Conservation (phyloP, 2,329 filamentous ascomycete species). For the Fusarium longipes region DNA sequence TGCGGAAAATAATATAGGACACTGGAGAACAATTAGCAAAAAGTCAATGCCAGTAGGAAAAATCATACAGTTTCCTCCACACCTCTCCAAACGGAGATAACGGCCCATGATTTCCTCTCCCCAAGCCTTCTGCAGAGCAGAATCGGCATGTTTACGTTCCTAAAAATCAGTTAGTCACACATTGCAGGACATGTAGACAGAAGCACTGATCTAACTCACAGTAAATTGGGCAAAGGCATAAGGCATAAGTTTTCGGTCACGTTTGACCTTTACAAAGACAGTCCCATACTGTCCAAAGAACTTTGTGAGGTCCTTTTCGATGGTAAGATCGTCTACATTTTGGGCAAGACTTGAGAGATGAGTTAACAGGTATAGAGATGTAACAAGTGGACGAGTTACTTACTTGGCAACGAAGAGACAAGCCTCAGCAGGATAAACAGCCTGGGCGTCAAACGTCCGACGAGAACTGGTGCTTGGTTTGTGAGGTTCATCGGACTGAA, state of each 20-base stretch:
- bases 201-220: conserved; percentile 53
- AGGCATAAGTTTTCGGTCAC: conserved; percentile 68
- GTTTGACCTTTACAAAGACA: conserved; percentile 72
- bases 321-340: conserved; percentile 59
- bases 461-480: neutral
- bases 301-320: conserved; percentile 64
- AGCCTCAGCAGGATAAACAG: conserved; percentile 63
- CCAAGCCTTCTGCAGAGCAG: conserved; percentile 60
- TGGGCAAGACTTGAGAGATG: conserved; percentile 61
- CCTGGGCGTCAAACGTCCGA: conserved; percentile 59
- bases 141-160: conserved; percentile 62
- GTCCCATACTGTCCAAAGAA: conserved; percentile 66
- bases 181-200: neutral
- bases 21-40: conserved; percentile 53
- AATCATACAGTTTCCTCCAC: conserved; percentile 67
- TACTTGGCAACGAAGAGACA: conserved; percentile 77
- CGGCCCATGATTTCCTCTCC: conserved; percentile 65
- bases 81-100: conserved; percentile 69
- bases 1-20: conserved; percentile 60
- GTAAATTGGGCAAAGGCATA: conserved; percentile 74
- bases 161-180: conserved; percentile 40
- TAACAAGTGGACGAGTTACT: conserved; percentile 45
- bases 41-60: neutral
- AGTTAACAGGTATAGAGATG: neutral
- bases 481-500: neutral